These are phyloP conservation scores for Hanseniaspora taiwanica DNA, from an alignment of 805 yeast genomes.

Conservation along the genomic window DNA sequence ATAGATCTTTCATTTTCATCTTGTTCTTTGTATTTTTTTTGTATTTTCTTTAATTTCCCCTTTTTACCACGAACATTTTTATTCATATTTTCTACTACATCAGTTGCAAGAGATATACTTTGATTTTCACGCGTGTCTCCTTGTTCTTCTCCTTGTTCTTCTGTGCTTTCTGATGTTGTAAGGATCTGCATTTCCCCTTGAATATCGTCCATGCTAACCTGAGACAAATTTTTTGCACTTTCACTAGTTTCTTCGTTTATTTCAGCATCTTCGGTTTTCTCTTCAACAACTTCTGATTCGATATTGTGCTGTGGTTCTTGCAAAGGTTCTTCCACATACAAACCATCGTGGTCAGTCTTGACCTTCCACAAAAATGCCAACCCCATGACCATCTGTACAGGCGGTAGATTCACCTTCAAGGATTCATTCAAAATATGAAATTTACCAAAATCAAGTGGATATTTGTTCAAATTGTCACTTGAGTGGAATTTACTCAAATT, in stretches of 20 bases:
- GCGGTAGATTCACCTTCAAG: constrained; percentile 50
- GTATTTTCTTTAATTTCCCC: constrained; percentile 70
- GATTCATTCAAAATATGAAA: constrained; percentile 40
- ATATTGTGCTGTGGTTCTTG: too few relatives aligned
- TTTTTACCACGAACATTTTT: constrained; percentile 69
- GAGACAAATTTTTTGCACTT: too few relatives aligned
- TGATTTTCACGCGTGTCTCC: neutral
- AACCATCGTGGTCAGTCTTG: constrained; percentile 22
- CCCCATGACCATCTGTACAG: constrained; percentile 84
- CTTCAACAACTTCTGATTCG: constrained; percentile 2
- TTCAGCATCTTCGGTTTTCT: constrained; percentile 2
- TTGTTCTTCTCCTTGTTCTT: constrained; percentile 1
- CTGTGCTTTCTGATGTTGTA: too few relatives aligned
- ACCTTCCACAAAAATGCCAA: constrained; percentile 67
- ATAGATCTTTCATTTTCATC: constrained; percentile 75
- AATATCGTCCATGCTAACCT: too few relatives aligned
- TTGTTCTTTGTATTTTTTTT: constrained; percentile 75
- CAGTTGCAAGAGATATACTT: constrained; percentile 8
- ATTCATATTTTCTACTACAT: constrained; percentile 18
- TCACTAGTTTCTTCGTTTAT: constrained; percentile 2
- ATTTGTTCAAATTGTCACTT: constrained; percentile 29
- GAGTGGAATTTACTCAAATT: constrained; percentile 60
- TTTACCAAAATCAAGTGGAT: constrained; percentile 45
- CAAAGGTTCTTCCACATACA: constrained; percentile 5
- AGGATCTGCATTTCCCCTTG: too few relatives aligned